Evolutionary conservation across 495 filamentous ascomycete species (phyloP).

Genomic region (Aspergillus cavernicola): DNA sequence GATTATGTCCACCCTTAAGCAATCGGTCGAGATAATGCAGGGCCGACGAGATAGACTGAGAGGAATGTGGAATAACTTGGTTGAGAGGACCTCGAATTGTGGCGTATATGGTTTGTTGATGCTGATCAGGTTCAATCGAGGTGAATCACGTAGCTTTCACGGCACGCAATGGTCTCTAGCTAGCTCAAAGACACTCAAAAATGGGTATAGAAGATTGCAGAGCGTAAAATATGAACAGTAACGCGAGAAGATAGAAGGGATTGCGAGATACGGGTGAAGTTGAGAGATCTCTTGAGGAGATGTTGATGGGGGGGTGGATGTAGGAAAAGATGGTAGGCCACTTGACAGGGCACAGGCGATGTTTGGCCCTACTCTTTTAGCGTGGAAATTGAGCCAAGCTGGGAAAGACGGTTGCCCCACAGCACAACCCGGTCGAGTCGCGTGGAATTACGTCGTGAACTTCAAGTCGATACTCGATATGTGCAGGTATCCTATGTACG

Average conservation of each 20-base stretch:
- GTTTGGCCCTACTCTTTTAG: constrained; percentile 49
- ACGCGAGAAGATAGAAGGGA: constrained; percentile 18
- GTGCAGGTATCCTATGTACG: constrained; percentile 3
- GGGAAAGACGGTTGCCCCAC: constrained; percentile 38
- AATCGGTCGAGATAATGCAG: constrained; percentile 25
- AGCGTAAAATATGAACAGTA: constrained; percentile 17
- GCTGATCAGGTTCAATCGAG: constrained; percentile 24
- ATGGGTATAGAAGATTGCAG: constrained; percentile 3
- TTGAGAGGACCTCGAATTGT: no score
- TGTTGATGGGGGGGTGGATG: constrained; percentile 22
- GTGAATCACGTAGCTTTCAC: constrained; percentile 19
- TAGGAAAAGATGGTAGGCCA: constrained; percentile 36
- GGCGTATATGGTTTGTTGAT: constrained; percentile 28
- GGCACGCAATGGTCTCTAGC: constrained; percentile 20
- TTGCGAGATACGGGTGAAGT: neutral
- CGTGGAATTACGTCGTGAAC: constrained; percentile 27
- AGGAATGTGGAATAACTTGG: constrained; percentile 17
- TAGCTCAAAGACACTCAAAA: constrained; percentile 10
- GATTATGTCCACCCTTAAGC: constrained; percentile 29
- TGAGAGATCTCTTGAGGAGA: constrained; percentile 7
- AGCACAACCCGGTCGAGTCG: constrained; percentile 32
- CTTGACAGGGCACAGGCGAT: constrained; percentile 42
- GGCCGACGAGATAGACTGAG: constrained; percentile 17
- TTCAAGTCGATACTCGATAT: constrained; percentile 7
- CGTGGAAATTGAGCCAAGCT: constrained; percentile 40